Evolutionary conservation across 1,284 basidiomycete species (phyloP).

Genomic region (Schizophyllum commune): DNA sequence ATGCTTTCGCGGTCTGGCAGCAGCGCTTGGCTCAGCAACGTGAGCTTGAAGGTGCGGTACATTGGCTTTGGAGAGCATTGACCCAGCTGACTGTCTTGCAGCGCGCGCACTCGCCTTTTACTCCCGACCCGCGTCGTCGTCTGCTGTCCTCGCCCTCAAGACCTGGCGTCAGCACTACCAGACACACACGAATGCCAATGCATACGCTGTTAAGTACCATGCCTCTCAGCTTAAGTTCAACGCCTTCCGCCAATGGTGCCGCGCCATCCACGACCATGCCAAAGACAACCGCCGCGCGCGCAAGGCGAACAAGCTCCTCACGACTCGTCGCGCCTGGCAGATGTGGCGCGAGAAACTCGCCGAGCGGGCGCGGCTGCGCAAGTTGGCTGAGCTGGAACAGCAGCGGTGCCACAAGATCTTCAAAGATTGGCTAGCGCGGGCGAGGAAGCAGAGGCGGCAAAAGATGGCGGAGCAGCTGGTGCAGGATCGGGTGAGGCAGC

Average conservation of each 20-base stretch:
- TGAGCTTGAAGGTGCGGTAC: slow-evolving; percentile 39
- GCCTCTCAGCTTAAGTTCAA: slow-evolving; percentile 37
- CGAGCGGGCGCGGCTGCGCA: slow-evolving; percentile 39
- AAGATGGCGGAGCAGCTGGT: slow-evolving; percentile 34
- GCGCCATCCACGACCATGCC: slow-evolving; percentile 42
- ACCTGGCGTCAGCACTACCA: slow-evolving; percentile 42
- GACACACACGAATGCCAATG: slow-evolving; percentile 42
- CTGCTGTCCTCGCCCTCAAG: slow-evolving; percentile 31
- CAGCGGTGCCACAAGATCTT: slow-evolving; percentile 14
- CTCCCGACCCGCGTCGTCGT: slow-evolving; percentile 33
- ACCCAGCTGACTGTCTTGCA: slow-evolving; percentile 21
- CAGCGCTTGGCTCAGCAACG: slow-evolving; percentile 33
- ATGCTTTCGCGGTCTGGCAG: slow-evolving; percentile 48
- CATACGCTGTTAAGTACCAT: slow-evolving; percentile 45
- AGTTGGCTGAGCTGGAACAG: slow-evolving; percentile 36
- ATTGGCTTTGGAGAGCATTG: too few species aligned
- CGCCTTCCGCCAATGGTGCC: slow-evolving; percentile 49
- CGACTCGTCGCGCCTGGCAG: slow-evolving; percentile 43
- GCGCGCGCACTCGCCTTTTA: slow-evolving; percentile 49
- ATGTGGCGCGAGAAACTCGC: slow-evolving; percentile 44
- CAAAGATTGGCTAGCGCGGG: slow-evolving; percentile 42
- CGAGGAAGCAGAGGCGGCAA: slow-evolving; percentile 25
- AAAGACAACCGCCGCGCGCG: slow-evolving; percentile 52
- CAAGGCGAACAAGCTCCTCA: slow-evolving; percentile 46
- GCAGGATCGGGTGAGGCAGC: slow-evolving; percentile 36